Evolutionary conservation across 2,329 filamentous ascomycete species (phyloP).

Genomic region (Trichoderma hamatum): DNA sequence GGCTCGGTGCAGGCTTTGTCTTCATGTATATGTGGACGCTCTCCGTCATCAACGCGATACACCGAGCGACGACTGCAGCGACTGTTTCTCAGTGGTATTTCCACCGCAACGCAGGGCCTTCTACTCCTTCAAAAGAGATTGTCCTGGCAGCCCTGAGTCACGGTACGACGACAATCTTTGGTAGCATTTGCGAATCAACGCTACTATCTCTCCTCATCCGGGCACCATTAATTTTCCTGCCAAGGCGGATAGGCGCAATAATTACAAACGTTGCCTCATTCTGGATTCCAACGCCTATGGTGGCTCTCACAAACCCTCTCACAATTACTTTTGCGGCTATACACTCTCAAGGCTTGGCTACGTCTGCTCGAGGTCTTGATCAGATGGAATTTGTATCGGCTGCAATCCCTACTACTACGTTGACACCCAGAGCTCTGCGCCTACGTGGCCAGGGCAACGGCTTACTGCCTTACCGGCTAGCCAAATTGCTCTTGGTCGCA

Average conservation of each 20-base stretch:
- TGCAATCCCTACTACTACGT: slow-evolving; percentile 71
- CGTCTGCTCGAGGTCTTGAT: slow-evolving; percentile 76
- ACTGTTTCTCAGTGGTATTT: slow-evolving; percentile 99
- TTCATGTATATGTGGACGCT: slow-evolving; percentile 96
- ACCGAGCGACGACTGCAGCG: slow-evolving; percentile 88
- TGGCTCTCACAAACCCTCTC: slow-evolving; percentile 85
- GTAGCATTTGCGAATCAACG: slow-evolving; percentile 87
- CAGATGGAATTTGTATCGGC: slow-evolving; percentile 81
- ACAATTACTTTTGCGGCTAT: slow-evolving; percentile 93
- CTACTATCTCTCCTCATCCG: slow-evolving; percentile 79
- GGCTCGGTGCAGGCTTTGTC: slow-evolving; percentile 89
- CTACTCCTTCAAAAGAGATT: slow-evolving; percentile 76
- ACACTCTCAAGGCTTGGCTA: slow-evolving; percentile 79
- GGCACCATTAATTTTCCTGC: slow-evolving; percentile 82
- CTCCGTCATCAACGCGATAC: slow-evolving; percentile 82
- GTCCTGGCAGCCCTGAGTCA: slow-evolving; percentile 82
- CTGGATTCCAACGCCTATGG: slow-evolving; percentile 81
- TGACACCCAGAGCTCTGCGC: slow-evolving; percentile 59
- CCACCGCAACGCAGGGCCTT: slow-evolving; percentile 80
- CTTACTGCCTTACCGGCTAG: slow-evolving; percentile 84
- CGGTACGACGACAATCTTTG: slow-evolving; percentile 83
- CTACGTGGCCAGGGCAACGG: slow-evolving; percentile 50
- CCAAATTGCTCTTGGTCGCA: slow-evolving; percentile 88
- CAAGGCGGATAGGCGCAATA: slow-evolving; percentile 65
- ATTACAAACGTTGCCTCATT: slow-evolving; percentile 76